Conservation (phyloP, 202 grass and related monocot species). For the Panicum virgatum region DNA sequence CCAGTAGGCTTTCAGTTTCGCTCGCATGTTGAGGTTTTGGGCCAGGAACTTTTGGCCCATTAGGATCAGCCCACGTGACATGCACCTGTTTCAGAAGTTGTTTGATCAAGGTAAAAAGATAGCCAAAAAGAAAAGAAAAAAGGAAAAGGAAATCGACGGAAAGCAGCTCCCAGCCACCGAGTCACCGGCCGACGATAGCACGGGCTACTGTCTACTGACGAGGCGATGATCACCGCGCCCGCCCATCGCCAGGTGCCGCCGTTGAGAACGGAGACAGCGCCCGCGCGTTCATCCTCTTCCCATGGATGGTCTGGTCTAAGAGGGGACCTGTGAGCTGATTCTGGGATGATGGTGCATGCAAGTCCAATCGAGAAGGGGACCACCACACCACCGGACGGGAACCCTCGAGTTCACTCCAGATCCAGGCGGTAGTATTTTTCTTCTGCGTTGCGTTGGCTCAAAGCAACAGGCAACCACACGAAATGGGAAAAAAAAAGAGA, state of each 20-base stretch:
- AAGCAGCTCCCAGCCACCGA: too few species aligned
- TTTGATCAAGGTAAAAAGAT: too few species aligned
- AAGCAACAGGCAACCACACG: conserved; percentile 6
- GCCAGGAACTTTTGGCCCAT: neutral
- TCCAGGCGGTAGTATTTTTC: neutral
- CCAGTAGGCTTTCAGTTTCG: neutral
- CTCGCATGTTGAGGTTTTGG: neutral
- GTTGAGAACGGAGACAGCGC: too few species aligned
- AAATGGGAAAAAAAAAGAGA: neutral
- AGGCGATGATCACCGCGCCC: too few species aligned
- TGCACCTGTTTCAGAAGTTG: neutral
- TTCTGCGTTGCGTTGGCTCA: conserved; percentile 15
- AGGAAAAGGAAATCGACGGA: too few species aligned
- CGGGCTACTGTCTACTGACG: neutral
- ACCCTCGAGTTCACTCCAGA: neutral
- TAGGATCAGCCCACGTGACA: neutral
- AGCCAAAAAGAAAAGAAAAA: too few species aligned
- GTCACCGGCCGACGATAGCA: neutral
- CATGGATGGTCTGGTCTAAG: neutral
- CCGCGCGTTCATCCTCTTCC: too few species aligned
- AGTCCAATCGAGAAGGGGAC: neutral
- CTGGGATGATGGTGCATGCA: neutral
- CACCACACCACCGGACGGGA: neutral
- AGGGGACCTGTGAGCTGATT: conserved; percentile 8
- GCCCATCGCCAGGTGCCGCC: too few species aligned